phyloP scores from a whole-genome alignment of 768 basidiomycete genomes.

The Kwoniella pini region DNA sequence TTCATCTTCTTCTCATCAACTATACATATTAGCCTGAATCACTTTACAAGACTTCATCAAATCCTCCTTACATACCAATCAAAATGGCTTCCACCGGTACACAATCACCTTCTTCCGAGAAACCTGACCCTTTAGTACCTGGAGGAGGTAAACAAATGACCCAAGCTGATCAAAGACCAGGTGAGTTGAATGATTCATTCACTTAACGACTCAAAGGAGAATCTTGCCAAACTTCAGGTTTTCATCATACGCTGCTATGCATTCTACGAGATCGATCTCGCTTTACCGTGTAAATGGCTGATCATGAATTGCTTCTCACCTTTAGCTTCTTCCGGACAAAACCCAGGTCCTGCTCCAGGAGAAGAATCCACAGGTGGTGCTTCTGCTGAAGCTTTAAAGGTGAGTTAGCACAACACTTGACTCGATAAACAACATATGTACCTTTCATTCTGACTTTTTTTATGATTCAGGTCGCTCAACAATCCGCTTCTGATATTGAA shows the following conservation, averaged over 20 bases:
- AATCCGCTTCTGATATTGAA: slow-evolving; percentile 22
- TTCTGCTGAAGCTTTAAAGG: slow-evolving; percentile 21
- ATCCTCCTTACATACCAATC: slow-evolving; percentile 5
- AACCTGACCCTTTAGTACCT: slow-evolving; percentile 16
- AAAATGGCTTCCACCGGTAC: slow-evolving; percentile 21
- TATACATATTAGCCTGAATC: background rate
- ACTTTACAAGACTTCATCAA: background rate
- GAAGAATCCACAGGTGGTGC: slow-evolving; percentile 12
- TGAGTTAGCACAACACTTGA: background rate
- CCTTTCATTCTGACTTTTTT: background rate
- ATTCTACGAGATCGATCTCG: background rate
- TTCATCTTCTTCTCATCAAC: background rate
- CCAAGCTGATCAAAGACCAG: slow-evolving; percentile 31
- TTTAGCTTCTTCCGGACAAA: slow-evolving; percentile 1
- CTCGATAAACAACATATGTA: background rate
- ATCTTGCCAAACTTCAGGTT: background rate
- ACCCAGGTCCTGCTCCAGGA: slow-evolving; percentile 12
- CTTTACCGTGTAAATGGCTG: no score
- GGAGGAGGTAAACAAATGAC: slow-evolving; percentile 22
- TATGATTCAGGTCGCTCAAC: slow-evolving; percentile 6
- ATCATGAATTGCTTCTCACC: background rate
- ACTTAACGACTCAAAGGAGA: background rate
- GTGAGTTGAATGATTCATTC: slow-evolving; percentile 8
- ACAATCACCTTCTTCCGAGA: slow-evolving; percentile 23
- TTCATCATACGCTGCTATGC: background rate